Evolutionary conservation across 352 stramenopile genomes (phyloP), one percentile per base, ranked within the genome.

Genomic region (Globisporangium perplexum): DNA sequence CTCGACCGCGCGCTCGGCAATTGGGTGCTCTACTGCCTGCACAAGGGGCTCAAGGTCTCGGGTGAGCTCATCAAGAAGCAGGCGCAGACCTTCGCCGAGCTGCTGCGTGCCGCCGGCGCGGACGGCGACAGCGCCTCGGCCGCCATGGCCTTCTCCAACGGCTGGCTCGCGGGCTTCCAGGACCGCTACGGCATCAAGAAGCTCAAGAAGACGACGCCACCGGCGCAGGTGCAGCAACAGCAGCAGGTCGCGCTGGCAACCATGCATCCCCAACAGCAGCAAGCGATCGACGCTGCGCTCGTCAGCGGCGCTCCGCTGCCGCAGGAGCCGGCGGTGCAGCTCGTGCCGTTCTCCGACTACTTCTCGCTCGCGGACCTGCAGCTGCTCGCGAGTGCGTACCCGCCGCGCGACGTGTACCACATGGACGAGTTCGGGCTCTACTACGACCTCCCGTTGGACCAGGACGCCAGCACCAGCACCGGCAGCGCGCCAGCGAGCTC

Each of bases 81-180:
- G 48, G 72, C 74, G 7, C 38, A 62, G 18, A 55, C 60, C 11
- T 47, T 83, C 31, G 71, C 68, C 4, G 61, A 74, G 49, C 64
- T 83, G 60, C 54, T 73, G 39, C 38, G 55, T 20, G 11, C 4
- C 31, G 31, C 31, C 31, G 33, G 4, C 33, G 33, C 12, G 12
- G 33, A 39, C 33, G 14, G 12, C 12, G 15, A 17, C 33, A 18
- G 8, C 33, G 33, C 33, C 12, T 11, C 14, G 12, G 57, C 57
- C 23, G 59, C 65, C 47, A 61, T 79, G 62, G 66, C 59, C 31
- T 88, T 83, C 60, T 88, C 76, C 33, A 83, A 75, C 53, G 74
- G 76, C 15, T 88, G 74, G 74, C 70, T 83, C 55, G 67, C 60
- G 30, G 73, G 72, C 47, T 84, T 86, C 47, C 65, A 82, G 51